Conservation (phyloP, 306 rosid species). For the Luffa acutangula region DNA sequence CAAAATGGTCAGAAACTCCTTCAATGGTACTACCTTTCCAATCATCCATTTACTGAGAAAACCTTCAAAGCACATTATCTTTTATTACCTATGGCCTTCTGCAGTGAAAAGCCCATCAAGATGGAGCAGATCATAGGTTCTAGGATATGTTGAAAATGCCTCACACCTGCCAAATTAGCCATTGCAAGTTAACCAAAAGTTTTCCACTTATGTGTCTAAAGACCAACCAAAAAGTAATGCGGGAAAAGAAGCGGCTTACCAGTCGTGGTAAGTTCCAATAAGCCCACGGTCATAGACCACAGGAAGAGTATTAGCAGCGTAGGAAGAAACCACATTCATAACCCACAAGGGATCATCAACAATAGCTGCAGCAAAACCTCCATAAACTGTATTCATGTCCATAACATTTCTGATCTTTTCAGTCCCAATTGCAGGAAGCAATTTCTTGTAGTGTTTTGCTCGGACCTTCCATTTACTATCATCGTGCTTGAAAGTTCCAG, state of each 20-base stretch:
- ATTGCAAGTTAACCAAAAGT: not conserved
- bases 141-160: slow-evolving; percentile 92
- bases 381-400: slow-evolving; percentile 91
- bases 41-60: not conserved
- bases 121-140: slow-evolving; percentile 95
- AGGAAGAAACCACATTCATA: slow-evolving; percentile 95
- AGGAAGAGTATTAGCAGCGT: slow-evolving; percentile 66
- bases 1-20: not conserved
- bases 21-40: not conserved
- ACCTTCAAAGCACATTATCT: not conserved
- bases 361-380: slow-evolving; percentile 78
- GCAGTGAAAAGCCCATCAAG: slow-evolving; percentile 83
- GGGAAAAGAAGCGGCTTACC: slow-evolving; percentile 30
- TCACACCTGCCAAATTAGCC: slow-evolving; percentile 66
- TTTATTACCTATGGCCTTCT: slow-evolving; percentile 80
- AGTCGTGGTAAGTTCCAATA: slow-evolving; percentile 84
- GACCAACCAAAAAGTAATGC: not conserved
- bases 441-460: slow-evolving; percentile 67
- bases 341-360: slow-evolving; percentile 87
- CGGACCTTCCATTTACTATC: slow-evolving; percentile 75
- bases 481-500: slow-evolving; percentile 62
- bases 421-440: slow-evolving; percentile 76
- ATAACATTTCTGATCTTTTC: slow-evolving; percentile 76
- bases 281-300: slow-evolving; percentile 89
- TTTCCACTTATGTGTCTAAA: not conserved